These are phyloP conservation scores for Phytophthora podocarpi DNA, from an alignment of 352 stramenopile genomes.

Conservation along the genomic window DNA sequence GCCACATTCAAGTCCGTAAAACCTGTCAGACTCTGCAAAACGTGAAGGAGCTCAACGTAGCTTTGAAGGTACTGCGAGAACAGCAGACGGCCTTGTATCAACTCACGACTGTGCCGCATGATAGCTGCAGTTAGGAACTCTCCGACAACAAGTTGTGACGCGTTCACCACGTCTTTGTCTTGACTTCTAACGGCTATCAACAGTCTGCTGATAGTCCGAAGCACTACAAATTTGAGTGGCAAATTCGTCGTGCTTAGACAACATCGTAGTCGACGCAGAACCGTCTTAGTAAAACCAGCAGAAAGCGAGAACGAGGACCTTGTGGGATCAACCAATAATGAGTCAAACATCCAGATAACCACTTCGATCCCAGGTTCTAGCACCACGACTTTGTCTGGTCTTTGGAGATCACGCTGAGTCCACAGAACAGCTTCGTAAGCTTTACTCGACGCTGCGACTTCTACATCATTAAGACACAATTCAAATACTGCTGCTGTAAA, in stretches of 20 bases:
- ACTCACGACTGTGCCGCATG: slow-evolving; percentile 56
- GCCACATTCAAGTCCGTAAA: background rate
- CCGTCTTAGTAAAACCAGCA: background rate
- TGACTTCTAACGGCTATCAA: slow-evolving; percentile 20
- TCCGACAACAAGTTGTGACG: slow-evolving; percentile 19
- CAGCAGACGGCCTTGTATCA: slow-evolving; percentile 59
- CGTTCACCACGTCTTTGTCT: background rate
- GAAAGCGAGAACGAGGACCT: background rate
- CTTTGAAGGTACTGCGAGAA: slow-evolving; percentile 78
- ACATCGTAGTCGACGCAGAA: slow-evolving; percentile 30
- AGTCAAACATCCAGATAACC: slow-evolving; percentile 66
- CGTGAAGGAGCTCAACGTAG: slow-evolving; percentile 63
- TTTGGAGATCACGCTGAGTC: slow-evolving; percentile 71
- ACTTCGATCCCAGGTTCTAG: slow-evolving; percentile 83
- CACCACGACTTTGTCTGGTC: slow-evolving; percentile 49
- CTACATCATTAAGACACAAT: slow-evolving; percentile 65
- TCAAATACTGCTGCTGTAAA: slow-evolving; percentile 45
- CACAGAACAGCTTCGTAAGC: slow-evolving; percentile 73
- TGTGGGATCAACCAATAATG: slow-evolving; percentile 29
- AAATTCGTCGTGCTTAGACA: slow-evolving; percentile 59
- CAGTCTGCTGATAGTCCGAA: slow-evolving; percentile 58
- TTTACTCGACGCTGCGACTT: slow-evolving; percentile 51
- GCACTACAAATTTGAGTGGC: slow-evolving; percentile 60
- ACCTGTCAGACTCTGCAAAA: slow-evolving; percentile 16
- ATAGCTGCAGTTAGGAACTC: slow-evolving; percentile 59